Evolutionary conservation across 257 asterid genomes (phyloP), one percentile per base, ranked within the genome.

Genomic region (Apocynum venetum): DNA sequence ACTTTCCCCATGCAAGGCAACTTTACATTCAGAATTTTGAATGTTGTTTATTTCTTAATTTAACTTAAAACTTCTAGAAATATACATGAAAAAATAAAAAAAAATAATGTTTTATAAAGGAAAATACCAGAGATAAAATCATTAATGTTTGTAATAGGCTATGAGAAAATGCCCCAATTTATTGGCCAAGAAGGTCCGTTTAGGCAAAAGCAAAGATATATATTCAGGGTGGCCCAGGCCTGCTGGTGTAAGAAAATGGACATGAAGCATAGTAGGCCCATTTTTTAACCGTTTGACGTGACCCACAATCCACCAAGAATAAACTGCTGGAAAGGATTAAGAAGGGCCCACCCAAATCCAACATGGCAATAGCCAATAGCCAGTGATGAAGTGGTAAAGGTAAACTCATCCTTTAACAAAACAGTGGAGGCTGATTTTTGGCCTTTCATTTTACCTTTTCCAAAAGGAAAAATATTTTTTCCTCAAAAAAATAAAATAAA

Each of bases 311-410:
- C 48, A 14, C 6, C 0, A 4, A 52, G 17, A 13, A 53, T 57
- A 19, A 61, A 47, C 79, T 35, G 76, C 47, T 12, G 64, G 10
- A 17, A 17, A 35, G 72, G 82, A 74, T 74, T 46, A 67, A 63
- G 14, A 57, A 1, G 61, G 82, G 76, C 55, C 77, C 35, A 71
- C 77, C 4, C 6, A 35, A 36, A 59, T 71, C 71, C 71, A 31
- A 17, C 10, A 4, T 14, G 64, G 40, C 57, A 67, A 67, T 43
- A 17, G 2, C 36, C 57, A 67, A 67, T 43, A 17, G 2, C 36
- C 52, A 8, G 52, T 41, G 48, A 8, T 36, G 55, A 2, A 25
- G 41, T 51, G 36, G 77, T 44, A 43, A 57, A 12, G 36, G 77
- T 44, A 43, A 57, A 12, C 70, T 55, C 75, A 64, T 73, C 78